Percentiles rank a stretch among this genome's conserved stretches.
phyloP scores from a whole-genome alignment of 805 yeast genomes.

The Candida montana region DNA sequence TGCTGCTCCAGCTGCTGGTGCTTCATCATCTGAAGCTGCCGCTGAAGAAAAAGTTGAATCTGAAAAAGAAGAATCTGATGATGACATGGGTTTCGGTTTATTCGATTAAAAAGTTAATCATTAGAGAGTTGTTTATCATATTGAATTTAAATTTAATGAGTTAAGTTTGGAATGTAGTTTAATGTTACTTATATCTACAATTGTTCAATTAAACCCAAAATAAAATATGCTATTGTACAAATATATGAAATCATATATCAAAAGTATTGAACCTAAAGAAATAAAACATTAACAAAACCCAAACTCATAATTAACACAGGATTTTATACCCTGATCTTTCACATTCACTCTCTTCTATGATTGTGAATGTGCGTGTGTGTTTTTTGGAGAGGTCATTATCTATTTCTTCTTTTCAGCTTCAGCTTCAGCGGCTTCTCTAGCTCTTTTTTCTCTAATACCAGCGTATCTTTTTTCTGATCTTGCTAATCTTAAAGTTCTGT shows the following conservation, averaged over 20 bases:
- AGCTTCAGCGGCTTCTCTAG: constrained; percentile 92
- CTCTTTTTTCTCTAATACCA: constrained; percentile 97
- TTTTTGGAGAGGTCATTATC: too few relatives aligned
- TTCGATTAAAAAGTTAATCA: constrained; percentile 55
- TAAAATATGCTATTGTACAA: constrained; percentile 8
- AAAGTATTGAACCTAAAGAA: constrained; percentile 1
- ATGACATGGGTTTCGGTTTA: constrained; percentile 89
- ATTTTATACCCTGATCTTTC: neutral
- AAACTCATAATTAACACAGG: constrained; percentile 1
- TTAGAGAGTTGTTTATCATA: neutral
- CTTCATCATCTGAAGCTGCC: constrained; percentile 44
- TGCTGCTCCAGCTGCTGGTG: constrained; percentile 43
- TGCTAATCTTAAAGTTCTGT: constrained; percentile 89
- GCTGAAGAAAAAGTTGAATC: constrained; percentile 58
- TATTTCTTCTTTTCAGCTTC: constrained; percentile 99
- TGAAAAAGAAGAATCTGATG: constrained; percentile 65
- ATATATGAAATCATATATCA: neutral
- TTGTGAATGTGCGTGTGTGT: too few relatives aligned
- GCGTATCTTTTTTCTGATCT: constrained; percentile 85
- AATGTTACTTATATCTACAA: neutral
- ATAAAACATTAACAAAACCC: constrained; percentile 5
- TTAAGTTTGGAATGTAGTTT: neutral
- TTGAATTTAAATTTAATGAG: neutral
- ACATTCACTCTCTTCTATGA: neutral
- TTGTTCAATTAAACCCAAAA: constrained; percentile 4